A percentile compares a stretch with the other conserved stretches of the same genome.
phyloP scores from a whole-genome alignment of 2,329 filamentous ascomycete species.

The Aspergillus arachidicola region DNA sequence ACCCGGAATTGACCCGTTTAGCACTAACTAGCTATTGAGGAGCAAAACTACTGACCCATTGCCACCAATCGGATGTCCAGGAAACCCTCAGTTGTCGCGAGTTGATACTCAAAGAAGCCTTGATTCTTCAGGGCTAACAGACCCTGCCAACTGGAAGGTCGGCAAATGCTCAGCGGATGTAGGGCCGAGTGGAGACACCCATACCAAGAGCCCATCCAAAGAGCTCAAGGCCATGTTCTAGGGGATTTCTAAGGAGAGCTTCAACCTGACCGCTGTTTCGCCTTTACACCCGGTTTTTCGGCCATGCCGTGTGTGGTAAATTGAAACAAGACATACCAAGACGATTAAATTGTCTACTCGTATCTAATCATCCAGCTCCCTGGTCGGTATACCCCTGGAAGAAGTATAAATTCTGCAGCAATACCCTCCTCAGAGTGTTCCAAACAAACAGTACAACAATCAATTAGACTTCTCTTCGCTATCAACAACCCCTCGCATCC shows the following conservation, averaged over 20 bases:
- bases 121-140: background rate
- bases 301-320: background rate
- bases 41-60: background rate
- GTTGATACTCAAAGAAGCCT: background rate
- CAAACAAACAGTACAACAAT: background rate
- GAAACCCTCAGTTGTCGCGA: background rate
- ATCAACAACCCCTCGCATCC: background rate
- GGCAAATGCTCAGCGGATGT: background rate
- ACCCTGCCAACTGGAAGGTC: background rate
- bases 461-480: background rate
- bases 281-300: too few species aligned
- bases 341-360: background rate
- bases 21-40: background rate
- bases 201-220: background rate
- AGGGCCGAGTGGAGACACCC: background rate
- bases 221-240: background rate
- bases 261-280: background rate
- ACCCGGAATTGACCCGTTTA: background rate
- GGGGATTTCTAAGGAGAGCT: background rate
- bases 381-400: background rate
- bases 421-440: background rate
- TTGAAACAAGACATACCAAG: slow-evolving; percentile 4
- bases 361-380: background rate
- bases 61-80: background rate
- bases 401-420: background rate